A percentile compares a stretch with the other conserved stretches of the same genome.
phyloP scores from a whole-genome alignment of 1,284 basidiomycete genomes.

The Mycosarcoma maydis region DNA sequence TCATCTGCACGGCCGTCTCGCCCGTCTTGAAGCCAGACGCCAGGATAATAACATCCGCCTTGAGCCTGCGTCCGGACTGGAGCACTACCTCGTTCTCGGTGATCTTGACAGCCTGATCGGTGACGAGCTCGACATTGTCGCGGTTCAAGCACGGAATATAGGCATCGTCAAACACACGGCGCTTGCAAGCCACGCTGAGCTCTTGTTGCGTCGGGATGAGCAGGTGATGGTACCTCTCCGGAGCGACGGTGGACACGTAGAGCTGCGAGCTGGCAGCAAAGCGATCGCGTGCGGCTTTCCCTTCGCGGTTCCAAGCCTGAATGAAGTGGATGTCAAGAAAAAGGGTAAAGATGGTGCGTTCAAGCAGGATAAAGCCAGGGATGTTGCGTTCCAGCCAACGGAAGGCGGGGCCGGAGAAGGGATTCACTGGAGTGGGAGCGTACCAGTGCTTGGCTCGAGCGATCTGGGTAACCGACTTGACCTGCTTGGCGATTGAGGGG shows the following conservation, averaged over 20 bases:
- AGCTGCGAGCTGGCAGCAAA: conserved; percentile 21
- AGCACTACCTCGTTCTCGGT: conserved; percentile 29
- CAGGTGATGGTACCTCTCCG: conserved; percentile 51
- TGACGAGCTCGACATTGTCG: conserved; percentile 38
- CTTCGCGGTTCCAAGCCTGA: conserved; percentile 19
- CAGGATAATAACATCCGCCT: conserved; percentile 44
- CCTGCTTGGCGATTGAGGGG: conserved; percentile 26
- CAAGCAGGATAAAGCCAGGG: conserved; percentile 21
- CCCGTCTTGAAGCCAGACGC: conserved; percentile 44
- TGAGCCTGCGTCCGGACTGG: conserved; percentile 27
- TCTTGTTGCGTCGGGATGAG: conserved; percentile 45
- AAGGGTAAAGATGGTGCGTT: conserved; percentile 33
- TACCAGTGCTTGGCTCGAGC: conserved; percentile 50
- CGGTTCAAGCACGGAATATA: conserved; percentile 40
- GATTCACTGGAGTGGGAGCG: conserved; percentile 36
- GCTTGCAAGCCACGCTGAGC: conserved; percentile 49
- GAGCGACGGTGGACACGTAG: conserved; percentile 47
- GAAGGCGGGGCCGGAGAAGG: conserved; percentile 5
- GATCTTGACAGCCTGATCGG: conserved; percentile 27
- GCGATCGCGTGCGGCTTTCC: conserved; percentile 24
- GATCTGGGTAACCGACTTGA: conserved; percentile 42
- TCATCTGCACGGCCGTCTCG: conserved; percentile 33
- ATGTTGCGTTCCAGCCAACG: conserved; percentile 23
- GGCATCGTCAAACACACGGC: conserved; percentile 48
- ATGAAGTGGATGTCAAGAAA: conserved; percentile 38